phyloP scores from a whole-genome alignment of 2,329 filamentous ascomycete species.

The Sporothrix euskadiensis region DNA sequence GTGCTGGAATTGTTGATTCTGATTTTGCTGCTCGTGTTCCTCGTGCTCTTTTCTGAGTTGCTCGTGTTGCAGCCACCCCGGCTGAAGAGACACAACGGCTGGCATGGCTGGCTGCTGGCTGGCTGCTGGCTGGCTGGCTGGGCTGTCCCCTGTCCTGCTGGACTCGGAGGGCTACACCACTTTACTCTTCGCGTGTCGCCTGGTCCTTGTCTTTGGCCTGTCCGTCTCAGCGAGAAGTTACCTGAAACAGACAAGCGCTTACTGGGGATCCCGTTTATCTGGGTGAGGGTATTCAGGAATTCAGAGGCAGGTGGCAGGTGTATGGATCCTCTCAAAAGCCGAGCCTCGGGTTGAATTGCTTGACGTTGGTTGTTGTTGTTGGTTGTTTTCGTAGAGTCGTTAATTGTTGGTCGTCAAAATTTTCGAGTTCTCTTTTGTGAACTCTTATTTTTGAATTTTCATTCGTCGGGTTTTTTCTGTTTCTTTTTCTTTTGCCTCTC shows the following conservation, averaged over 20 bases:
- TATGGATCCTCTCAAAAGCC: not conserved
- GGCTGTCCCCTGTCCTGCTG: conserved; percentile 11
- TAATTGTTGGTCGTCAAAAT: not conserved
- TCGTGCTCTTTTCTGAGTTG: not conserved
- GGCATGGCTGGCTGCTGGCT: conserved; percentile 1
- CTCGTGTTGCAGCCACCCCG: not conserved
- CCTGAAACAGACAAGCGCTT: conserved; percentile 29
- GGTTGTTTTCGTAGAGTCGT: not conserved
- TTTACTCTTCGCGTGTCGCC: not conserved
- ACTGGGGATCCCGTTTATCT: conserved; percentile 14
- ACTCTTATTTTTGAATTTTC: not conserved
- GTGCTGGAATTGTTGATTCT: not conserved
- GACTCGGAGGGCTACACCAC: not conserved
- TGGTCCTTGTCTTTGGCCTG: not conserved
- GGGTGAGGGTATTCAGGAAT: not conserved
- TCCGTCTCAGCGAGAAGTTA: conserved; percentile 12
- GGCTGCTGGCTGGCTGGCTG: too few relatives aligned
- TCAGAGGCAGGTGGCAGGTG: too few relatives aligned
- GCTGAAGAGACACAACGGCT: conserved; percentile 15
- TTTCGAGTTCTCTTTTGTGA: not conserved
- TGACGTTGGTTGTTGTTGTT: not conserved
- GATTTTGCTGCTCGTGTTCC: not conserved
- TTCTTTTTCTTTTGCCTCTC: not conserved
- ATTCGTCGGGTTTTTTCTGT: not conserved
- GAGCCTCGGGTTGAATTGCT: not conserved